Conservation (phyloP, 2,329 filamentous ascomycete genomes). For the Beauveria sp. region DNA sequence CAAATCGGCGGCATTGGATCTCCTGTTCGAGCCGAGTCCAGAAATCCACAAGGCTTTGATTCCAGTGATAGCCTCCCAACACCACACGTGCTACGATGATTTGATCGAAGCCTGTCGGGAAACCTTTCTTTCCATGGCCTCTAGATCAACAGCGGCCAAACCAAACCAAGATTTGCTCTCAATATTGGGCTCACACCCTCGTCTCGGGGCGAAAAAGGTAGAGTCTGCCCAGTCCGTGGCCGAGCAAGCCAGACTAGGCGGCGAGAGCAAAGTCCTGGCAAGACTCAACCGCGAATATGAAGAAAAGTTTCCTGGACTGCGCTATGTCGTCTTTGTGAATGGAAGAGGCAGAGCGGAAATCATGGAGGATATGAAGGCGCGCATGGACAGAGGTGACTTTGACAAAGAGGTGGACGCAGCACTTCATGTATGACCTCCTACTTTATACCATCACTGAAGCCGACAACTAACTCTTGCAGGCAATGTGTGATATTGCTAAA, state of each 20-base stretch:
- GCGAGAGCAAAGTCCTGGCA: slow-evolving; percentile 52
- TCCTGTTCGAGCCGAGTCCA: slow-evolving; percentile 76
- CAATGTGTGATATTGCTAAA: slow-evolving; percentile 86
- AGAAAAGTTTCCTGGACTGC: slow-evolving; percentile 67
- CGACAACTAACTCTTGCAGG: slow-evolving; percentile 38
- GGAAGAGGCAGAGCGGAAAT: slow-evolving; percentile 65
- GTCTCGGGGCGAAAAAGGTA: slow-evolving; percentile 72
- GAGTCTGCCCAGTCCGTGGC: slow-evolving; percentile 74
- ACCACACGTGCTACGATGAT: slow-evolving; percentile 59
- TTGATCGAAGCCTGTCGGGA: slow-evolving; percentile 60
- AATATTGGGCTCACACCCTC: slow-evolving; percentile 75
- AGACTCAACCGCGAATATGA: slow-evolving; percentile 73
- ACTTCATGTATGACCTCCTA: slow-evolving; percentile 52
- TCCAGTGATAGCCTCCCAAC: slow-evolving; percentile 49
- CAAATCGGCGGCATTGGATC: slow-evolving; percentile 57
- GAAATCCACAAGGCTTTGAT: slow-evolving; percentile 66
- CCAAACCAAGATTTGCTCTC: slow-evolving; percentile 49
- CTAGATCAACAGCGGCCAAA: slow-evolving; percentile 39
- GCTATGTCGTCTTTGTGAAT: slow-evolving; percentile 91
- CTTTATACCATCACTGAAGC: slow-evolving; percentile 12
- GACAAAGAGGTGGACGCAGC: slow-evolving; percentile 62
- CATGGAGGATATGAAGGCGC: slow-evolving; percentile 70
- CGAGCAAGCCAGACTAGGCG: slow-evolving; percentile 73
- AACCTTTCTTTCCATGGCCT: slow-evolving; percentile 53
- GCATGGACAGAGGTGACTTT: slow-evolving; percentile 63